Percentiles rank a stretch among this genome's conserved stretches.
Evolutionary conservation across 2,329 filamentous ascomycete species (phyloP).

Genomic region (Metarhizium sp.): DNA sequence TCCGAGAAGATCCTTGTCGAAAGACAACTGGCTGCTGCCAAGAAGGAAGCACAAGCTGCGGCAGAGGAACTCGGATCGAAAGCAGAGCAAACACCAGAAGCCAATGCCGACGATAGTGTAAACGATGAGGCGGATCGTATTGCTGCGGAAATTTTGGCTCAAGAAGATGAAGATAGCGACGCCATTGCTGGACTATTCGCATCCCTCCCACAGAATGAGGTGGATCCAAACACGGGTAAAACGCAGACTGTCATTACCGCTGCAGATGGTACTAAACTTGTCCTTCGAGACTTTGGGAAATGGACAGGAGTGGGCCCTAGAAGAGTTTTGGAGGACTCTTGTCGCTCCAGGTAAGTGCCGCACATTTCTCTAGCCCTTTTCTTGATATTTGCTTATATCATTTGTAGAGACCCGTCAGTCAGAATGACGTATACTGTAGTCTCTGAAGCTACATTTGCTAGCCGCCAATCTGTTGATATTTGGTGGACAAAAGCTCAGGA

Average conservation of each 20-base stretch:
- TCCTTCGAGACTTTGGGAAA: slow-evolving; percentile 76
- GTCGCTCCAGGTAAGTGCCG: slow-evolving; percentile 57
- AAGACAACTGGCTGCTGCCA: slow-evolving; percentile 46
- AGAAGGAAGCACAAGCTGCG: slow-evolving; percentile 23
- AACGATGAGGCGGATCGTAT: slow-evolving; percentile 48
- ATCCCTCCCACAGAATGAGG: slow-evolving; percentile 50
- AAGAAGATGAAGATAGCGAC: slow-evolving; percentile 46
- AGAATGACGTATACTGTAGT: slow-evolving; percentile 59
- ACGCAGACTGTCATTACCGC: slow-evolving; percentile 45
- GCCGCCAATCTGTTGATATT: slow-evolving; percentile 65
- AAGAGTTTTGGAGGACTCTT: slow-evolving; percentile 76
- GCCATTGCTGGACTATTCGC: slow-evolving; percentile 43
- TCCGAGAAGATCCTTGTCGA: slow-evolving; percentile 48
- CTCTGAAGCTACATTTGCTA: slow-evolving; percentile 65
- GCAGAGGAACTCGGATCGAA: slow-evolving; percentile 9
- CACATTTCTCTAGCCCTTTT: neutral
- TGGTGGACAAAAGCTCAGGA: slow-evolving; percentile 69
- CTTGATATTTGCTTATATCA: slow-evolving; percentile 1
- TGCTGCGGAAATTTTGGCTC: slow-evolving; percentile 47
- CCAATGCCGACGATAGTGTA: slow-evolving; percentile 26
- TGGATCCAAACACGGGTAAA: slow-evolving; percentile 49
- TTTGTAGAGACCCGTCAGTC: slow-evolving; percentile 56
- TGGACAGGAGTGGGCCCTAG: slow-evolving; percentile 68
- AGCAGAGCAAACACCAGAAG: slow-evolving; percentile 24
- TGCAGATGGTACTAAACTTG: slow-evolving; percentile 44